Evolutionary conservation across 495 filamentous ascomycete species (phyloP), one percentile per base, ranked within the genome.

Genomic region (Hypoxylon fragiforme): DNA sequence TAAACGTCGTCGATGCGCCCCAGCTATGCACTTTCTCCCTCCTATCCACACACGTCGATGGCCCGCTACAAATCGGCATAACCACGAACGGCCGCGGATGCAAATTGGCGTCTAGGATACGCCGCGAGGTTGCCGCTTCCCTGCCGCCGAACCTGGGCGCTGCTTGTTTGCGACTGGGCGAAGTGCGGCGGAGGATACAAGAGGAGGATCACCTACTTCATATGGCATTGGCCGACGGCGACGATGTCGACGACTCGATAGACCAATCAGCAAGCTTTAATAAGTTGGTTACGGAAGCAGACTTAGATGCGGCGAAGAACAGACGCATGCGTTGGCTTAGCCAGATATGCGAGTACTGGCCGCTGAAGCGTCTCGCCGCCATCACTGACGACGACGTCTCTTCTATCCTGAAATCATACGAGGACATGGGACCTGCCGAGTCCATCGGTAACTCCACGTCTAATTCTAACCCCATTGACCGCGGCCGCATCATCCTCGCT

Each of bases 261-360:
- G 91, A 90, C n/a, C 94, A 97, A 67, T 82, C 77, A n/a, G 82
- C 90, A 0, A 81, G 78, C 0, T 96, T 98, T 71, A 98, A 98
- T 67, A 82, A 82, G 44, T 72, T 97, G 0, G 79, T 97, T 7
- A 74, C 73, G 7, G 87, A 90, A 40, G 80, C 81, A 46, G 90
- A 92, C 60, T 69, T 78, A 3, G 85, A 89, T 39, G 88, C 87
- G 1, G 83, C 83, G 6, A 91, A 88, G 70, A 90, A 81, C 13
- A 77, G 95, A 41, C 78, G 94, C 32, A 91, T 95, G 75, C 83
- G 94, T 18, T 98, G 95, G 95, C 72, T 98, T 2, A 83, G 86
- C 13, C 94, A 98, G 66, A 92, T 98, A 13, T 98, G 95, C 78
- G 94, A 98, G 75, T 98, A 98, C 71, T 98, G 95, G 95, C 92